Conservation (phyloP, 768 basidiomycete species). For the Scleroderma bovista region DNA sequence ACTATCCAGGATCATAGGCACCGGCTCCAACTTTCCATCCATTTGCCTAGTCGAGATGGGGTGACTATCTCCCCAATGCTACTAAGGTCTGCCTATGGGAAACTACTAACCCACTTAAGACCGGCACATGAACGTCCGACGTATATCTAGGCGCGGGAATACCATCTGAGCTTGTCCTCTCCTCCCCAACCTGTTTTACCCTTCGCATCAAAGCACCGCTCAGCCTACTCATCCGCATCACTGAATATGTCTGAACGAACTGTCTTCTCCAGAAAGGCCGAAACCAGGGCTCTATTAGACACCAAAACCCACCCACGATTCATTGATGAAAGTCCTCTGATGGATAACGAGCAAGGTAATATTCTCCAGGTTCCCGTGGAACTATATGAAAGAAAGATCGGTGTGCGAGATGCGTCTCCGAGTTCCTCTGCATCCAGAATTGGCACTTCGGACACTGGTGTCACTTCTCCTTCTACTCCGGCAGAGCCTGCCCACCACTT, state of each 20-base stretch:
- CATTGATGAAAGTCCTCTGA: constrained; percentile 87
- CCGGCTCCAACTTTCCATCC: too few relatives aligned
- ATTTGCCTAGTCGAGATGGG: too few relatives aligned
- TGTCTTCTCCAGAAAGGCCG: constrained; percentile 63
- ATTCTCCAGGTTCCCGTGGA: constrained; percentile 8
- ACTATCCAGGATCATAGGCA: too few relatives aligned
- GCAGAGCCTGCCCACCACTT: constrained; percentile 65
- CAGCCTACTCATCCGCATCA: constrained; percentile 57
- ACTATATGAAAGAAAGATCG: constrained; percentile 9
- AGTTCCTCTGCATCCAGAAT: constrained; percentile 29
- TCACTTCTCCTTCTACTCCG: constrained; percentile 39
- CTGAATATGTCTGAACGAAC: constrained; percentile 50
- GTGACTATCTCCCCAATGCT: too few relatives aligned
- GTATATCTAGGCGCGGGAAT: too few relatives aligned
- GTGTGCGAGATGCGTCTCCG: constrained; percentile 32
- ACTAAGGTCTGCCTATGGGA: too few relatives aligned
- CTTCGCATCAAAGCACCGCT: constrained; percentile 90
- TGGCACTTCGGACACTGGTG: constrained; percentile 6
- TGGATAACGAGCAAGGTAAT: constrained; percentile 55
- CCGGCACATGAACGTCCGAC: too few relatives aligned
- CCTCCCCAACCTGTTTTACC: constrained; percentile 59
- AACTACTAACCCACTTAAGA: too few relatives aligned
- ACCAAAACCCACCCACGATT: too few relatives aligned
- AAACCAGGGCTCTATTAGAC: constrained; percentile 80
- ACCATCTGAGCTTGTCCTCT: too few relatives aligned